Percentiles rank a stretch among this genome's conserved stretches.
Evolutionary conservation across 2,329 filamentous ascomycete species (phyloP).

Genomic region (Diaporthe longicolla): DNA sequence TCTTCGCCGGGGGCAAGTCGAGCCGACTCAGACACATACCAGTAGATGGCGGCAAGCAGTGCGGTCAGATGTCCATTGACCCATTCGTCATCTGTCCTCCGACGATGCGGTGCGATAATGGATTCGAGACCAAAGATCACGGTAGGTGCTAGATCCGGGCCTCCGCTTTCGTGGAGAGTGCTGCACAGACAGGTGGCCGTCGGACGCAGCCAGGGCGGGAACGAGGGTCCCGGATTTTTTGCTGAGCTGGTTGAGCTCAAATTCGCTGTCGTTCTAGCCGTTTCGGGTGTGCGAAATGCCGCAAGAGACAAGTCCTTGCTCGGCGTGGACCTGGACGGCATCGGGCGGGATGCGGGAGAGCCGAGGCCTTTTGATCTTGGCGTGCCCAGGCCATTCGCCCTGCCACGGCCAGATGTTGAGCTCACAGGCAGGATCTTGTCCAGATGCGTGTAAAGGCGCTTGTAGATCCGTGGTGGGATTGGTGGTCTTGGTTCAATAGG

Average conservation of each 20-base stretch:
- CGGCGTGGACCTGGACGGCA: conserved; percentile 49
- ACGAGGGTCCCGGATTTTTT: conserved; percentile 50
- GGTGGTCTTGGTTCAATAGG: conserved; percentile 82
- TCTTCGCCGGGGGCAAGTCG: conserved; percentile 53
- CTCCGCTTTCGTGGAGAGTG: conserved; percentile 63
- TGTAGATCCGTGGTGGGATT: conserved; percentile 84
- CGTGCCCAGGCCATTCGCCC: conserved; percentile 49
- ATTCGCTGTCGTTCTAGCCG: conserved; percentile 50
- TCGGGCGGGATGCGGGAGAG: conserved; percentile 43
- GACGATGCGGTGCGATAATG: conserved; percentile 61
- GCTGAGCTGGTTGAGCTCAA: conserved; percentile 58
- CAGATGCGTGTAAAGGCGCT: conserved; percentile 85
- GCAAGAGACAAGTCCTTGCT: conserved; percentile 50
- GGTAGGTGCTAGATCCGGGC: conserved; percentile 76
- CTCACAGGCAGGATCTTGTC: conserved; percentile 75
- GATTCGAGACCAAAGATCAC: conserved; percentile 81
- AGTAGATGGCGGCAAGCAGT: conserved; percentile 72
- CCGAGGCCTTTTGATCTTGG: conserved; percentile 53
- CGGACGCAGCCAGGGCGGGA: conserved; percentile 78
- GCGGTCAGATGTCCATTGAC: conserved; percentile 63
- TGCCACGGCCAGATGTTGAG: conserved; percentile 49
- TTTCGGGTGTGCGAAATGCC: conserved; percentile 48
- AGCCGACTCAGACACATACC: conserved; percentile 70
- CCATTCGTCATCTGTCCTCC: conserved; percentile 63
- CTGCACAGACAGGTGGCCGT: conserved; percentile 76